Base-by-base conservation (phyloP, 495 filamentous ascomycete species). In the Aspergillus steynii region DNA sequence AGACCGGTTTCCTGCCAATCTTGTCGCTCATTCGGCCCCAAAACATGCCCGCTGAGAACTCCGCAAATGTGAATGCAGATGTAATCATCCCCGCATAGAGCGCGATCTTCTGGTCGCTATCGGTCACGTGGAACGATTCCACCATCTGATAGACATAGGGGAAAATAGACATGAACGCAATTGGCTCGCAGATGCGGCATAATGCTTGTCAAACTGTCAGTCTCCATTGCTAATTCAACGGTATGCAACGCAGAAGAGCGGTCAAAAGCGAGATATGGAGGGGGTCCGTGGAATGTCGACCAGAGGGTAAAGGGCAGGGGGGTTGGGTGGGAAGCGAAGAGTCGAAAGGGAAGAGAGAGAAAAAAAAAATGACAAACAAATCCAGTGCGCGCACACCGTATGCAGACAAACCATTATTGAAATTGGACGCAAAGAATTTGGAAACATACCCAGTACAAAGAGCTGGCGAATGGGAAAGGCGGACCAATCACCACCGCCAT, bases 101-200 rank as follows among this genome's bases (percentile, higher is more conserved):
- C 25, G 93, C 89, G 66, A 97, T 96, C 70, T 90, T 85, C 62
- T 83, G 84, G 56, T 90, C 82, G 67, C 91, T 88, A 60, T 89
- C 72, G 50, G 92, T 90, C 73, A 95, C 87, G 64, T 90, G 79
- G 76, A 99, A 99, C 42, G 90, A 91, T 65, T 90, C 82, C 52
- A 98, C 90, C 95, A 99, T 99, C 79, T 88, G 95, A 78, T 97
- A 99, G 69, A 94, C 93, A 71, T 99, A 99, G 3, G 95, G 96
- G 70, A 99, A 98, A 65, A 99, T 97, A 54, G 93, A 97, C 90
- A 96, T 98, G 82, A 99, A 98, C 9, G 95, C 96, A 73, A 99
- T 97, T 51, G 95, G 95, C 74, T 99, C 95, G 81, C 92, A 97
- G 74, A 99, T 96, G 66, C 95, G 88, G 71, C 92, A 96, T 63